Percentiles rank a stretch among this genome's conserved stretches.
Conservation (phyloP, 495 filamentous ascomycete species). For the Glonium stellatum region DNA sequence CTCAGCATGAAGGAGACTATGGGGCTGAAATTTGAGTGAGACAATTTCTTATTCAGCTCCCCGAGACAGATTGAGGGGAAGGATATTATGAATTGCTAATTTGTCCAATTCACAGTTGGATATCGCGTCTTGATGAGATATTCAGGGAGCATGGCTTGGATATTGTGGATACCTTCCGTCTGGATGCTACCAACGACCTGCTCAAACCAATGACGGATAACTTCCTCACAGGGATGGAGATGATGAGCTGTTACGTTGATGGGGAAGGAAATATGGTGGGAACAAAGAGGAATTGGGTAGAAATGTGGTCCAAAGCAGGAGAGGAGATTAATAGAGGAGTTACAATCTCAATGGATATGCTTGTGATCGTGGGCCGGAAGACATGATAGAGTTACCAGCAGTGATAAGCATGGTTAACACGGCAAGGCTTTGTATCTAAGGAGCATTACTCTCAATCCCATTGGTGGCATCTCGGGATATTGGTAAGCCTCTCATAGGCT, state of each 20-base stretch:
- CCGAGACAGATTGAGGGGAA: neutral
- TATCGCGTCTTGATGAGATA: conserved; percentile 1
- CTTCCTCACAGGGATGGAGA: conserved; percentile 3
- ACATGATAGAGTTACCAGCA: too few relatives aligned
- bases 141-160: conserved; percentile 9
- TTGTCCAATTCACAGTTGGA: conserved; percentile 6
- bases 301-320: conserved; percentile 8
- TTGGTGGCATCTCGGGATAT: too few relatives aligned
- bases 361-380: too few relatives aligned
- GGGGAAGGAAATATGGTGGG: conserved; percentile 9
- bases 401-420: too few relatives aligned
- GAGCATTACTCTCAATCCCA: too few relatives aligned
- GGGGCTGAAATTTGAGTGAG: neutral
- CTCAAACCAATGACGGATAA: conserved; percentile 7
- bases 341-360: too few relatives aligned
- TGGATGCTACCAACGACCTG: conserved; percentile 9
- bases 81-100: conserved; percentile 6
- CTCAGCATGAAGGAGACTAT: neutral
- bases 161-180: conserved; percentile 1
- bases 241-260: conserved; percentile 1
- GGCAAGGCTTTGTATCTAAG: too few relatives aligned
- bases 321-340: conserved; percentile 15
- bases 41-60: neutral
- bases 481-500: too few relatives aligned
- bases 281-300: conserved; percentile 13